A percentile compares a stretch with the other conserved stretches of the same genome.
Evolutionary conservation across 1,284 basidiomycete species (phyloP).

Genomic region (Erythrobasidium hasegawianum): DNA sequence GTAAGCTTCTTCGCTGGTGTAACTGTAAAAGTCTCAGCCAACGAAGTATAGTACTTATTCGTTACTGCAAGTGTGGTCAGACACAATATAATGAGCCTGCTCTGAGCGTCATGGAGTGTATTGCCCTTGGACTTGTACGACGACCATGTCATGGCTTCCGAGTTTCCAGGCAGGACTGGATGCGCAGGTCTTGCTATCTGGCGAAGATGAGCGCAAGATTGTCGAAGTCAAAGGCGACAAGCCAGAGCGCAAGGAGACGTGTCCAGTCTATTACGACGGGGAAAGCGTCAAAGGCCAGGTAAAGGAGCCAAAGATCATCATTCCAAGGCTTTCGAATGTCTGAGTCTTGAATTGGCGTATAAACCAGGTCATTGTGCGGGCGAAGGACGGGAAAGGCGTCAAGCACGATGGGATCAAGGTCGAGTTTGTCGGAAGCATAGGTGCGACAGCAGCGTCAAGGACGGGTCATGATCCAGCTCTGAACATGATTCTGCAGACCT

Average conservation of each 20-base stretch:
- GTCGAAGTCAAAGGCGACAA: constrained; percentile 60
- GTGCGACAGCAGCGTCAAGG: constrained; percentile 54
- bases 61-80: too few species aligned
- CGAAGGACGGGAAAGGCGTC: constrained; percentile 91
- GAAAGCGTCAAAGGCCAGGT: constrained; percentile 85
- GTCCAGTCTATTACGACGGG: constrained; percentile 93
- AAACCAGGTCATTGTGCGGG: constrained; percentile 76
- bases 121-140: background rate
- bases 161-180: constrained; percentile 56
- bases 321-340: too few species aligned
- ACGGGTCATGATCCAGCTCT: too few species aligned
- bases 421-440: constrained; percentile 94
- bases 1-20: too few species aligned
- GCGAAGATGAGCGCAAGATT: constrained; percentile 78
- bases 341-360: too few species aligned
- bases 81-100: too few species aligned
- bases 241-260: constrained; percentile 73
- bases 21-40: too few species aligned
- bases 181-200: constrained; percentile 80
- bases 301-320: constrained; percentile 49
- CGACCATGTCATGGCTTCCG: constrained; percentile 31
- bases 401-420: constrained; percentile 96
- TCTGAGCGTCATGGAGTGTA: too few species aligned
- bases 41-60: too few species aligned
- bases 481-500: too few species aligned